phyloP scores from a whole-genome alignment of 768 basidiomycete genomes.

The Rhodosporidiobolus odoratus region DNA sequence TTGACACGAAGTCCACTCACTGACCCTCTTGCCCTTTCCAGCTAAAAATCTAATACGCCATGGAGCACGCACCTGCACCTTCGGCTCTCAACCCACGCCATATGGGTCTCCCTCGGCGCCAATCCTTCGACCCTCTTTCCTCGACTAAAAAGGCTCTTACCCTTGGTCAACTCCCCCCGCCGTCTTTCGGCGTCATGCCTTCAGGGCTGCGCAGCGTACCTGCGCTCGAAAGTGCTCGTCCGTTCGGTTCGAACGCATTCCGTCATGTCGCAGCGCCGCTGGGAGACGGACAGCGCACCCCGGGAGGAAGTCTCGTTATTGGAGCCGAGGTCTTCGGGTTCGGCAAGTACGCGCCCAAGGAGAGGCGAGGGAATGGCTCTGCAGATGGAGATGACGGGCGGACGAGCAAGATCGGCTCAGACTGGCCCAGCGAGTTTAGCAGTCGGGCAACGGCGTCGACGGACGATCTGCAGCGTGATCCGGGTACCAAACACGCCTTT shows the following conservation, averaged over 20 bases:
- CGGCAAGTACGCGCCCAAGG: constrained; percentile 24
- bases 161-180: constrained; percentile 33
- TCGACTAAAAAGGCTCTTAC: constrained; percentile 31
- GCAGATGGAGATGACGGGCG: constrained; percentile 13
- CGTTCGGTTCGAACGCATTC: constrained; percentile 8
- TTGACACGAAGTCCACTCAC: too few relatives aligned
- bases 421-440: constrained; percentile 22
- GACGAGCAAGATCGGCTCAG: not conserved
- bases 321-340: constrained; percentile 39
- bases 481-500: not conserved
- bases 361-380: not conserved
- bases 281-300: constrained; percentile 29
- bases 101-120: constrained; percentile 30
- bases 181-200: constrained; percentile 28
- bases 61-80: too few relatives aligned
- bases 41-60: too few relatives aligned
- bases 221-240: constrained; percentile 30
- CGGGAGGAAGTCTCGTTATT: constrained; percentile 32
- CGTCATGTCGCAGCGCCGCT: constrained; percentile 14
- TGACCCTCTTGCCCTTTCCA: too few relatives aligned
- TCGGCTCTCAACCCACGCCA: too few relatives aligned
- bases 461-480: not conserved
- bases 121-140: constrained; percentile 35
- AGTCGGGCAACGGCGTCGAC: not conserved
- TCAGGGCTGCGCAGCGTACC: constrained; percentile 30